These are phyloP conservation scores for Niebla homalea DNA, from an alignment of 495 filamentous ascomycete genomes.

Conservation along the genomic window DNA sequence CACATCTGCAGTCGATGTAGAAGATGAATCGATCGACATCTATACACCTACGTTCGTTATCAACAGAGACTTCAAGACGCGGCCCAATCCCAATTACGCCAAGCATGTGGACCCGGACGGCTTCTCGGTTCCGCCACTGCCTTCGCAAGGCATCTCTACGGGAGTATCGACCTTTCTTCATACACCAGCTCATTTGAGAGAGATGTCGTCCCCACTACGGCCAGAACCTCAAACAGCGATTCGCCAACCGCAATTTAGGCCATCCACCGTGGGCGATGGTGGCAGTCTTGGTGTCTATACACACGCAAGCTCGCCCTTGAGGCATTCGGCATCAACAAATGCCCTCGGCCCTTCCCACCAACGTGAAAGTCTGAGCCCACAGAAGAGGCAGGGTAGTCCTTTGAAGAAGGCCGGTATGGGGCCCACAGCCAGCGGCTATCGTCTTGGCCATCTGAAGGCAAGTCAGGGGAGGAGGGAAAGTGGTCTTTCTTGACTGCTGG, in stretches of 20 bases:
- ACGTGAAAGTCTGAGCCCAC: conserved; percentile 24
- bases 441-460: conserved; percentile 2
- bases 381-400: conserved; percentile 22
- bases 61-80: conserved; percentile 68
- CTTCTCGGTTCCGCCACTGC: conserved; percentile 1
- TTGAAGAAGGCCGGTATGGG: conserved; percentile 25
- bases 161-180: conserved; percentile 25
- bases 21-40: conserved; percentile 44
- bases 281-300: conserved; percentile 70
- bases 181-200: conserved; percentile 33
- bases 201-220: conserved; percentile 40
- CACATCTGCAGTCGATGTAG: conserved; percentile 20
- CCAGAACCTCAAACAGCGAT: conserved; percentile 29
- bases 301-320: conserved; percentile 68
- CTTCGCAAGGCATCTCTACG: conserved; percentile 11
- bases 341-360: conserved; percentile 28
- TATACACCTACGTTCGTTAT: conserved; percentile 69
- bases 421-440: conserved; percentile 21
- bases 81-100: conserved; percentile 79
- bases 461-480: background rate
- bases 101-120: conserved; percentile 64
- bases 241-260: conserved; percentile 45
- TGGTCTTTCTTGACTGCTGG: no score
- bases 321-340: conserved; percentile 44
- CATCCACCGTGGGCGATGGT: conserved; percentile 43